phyloP scores from a whole-genome alignment of 148 eudicot genomes.

The Euryodendron excelsum region DNA sequence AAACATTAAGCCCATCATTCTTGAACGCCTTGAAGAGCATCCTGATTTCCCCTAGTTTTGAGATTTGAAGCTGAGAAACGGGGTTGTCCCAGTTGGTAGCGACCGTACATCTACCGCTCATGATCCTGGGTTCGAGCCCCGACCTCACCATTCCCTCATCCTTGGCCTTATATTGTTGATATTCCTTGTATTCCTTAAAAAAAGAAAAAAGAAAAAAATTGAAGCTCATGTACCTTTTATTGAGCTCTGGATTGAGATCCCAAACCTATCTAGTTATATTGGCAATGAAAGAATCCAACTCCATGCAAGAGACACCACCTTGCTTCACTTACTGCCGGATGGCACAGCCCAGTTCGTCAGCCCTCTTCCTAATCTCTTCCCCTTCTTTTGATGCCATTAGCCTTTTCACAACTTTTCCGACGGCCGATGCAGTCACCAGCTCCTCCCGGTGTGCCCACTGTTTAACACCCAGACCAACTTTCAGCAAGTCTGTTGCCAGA shows the following conservation, averaged over 20 bases:
- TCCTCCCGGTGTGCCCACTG: not conserved
- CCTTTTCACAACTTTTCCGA: not conserved
- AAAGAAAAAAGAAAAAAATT: not conserved
- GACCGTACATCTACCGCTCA: not conserved
- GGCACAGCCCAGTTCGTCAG: conserved; percentile 3
- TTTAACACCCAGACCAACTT: not conserved
- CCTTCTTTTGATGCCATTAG: conserved; percentile 18
- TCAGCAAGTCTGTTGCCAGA: not conserved
- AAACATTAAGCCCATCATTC: not conserved
- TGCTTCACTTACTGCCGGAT: not conserved
- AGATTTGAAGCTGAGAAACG: no score
- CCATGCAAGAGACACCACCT: conserved; percentile 20
- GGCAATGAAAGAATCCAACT: conserved; percentile 20
- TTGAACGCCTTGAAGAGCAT: not conserved
- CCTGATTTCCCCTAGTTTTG: not conserved
- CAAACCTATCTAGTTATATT: conserved; percentile 16
- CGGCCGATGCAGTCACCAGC: not conserved
- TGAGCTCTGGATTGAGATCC: not conserved
- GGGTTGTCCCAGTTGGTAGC: not conserved
- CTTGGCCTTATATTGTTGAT: no score
- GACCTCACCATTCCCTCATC: no score
- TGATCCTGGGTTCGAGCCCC: not conserved
- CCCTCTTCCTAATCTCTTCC: conserved; percentile 17
- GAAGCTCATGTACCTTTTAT: not conserved
- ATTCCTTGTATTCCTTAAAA: no score